These are phyloP conservation scores for Kuraishia borneana DNA, from an alignment of 805 yeast species.

Conservation along the genomic window DNA sequence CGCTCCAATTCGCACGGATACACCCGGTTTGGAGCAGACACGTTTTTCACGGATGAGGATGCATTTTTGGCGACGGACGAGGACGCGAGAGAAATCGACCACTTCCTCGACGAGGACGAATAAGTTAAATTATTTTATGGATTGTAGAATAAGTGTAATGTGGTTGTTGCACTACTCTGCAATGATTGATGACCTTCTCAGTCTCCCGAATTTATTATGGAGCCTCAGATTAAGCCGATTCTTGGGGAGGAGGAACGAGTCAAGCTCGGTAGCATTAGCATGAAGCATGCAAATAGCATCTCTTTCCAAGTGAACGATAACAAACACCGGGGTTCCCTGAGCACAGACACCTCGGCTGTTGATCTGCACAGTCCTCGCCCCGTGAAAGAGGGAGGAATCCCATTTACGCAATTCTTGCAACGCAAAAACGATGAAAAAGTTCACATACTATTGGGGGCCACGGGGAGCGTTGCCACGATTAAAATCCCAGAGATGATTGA, in stretches of 20 bases:
- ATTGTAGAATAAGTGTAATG: too few species aligned
- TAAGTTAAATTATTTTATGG: too few species aligned
- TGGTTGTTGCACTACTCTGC: too few species aligned
- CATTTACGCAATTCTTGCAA: slow-evolving; percentile 61
- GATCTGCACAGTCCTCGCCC: background rate
- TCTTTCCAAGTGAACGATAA: slow-evolving; percentile 37
- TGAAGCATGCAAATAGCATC: slow-evolving; percentile 16
- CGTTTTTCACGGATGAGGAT: slow-evolving; percentile 1
- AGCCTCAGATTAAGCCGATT: background rate
- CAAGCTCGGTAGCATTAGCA: background rate
- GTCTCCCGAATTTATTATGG: too few species aligned
- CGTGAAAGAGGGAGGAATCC: slow-evolving; percentile 29
- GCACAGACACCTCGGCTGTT: slow-evolving; percentile 36
- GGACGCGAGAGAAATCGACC: slow-evolving; percentile 36
- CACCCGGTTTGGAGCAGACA: background rate
- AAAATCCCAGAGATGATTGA: slow-evolving; percentile 86
- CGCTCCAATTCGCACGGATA: slow-evolving; percentile 71
- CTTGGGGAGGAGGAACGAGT: background rate
- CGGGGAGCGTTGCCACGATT: slow-evolving; percentile 95
- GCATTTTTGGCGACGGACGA: slow-evolving; percentile 23
- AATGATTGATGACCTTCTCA: too few species aligned
- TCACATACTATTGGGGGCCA: slow-evolving; percentile 83
- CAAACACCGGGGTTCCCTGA: slow-evolving; percentile 47
- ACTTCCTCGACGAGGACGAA: slow-evolving; percentile 20
- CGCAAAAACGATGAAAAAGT: slow-evolving; percentile 75